phyloP scores from a whole-genome alignment of 768 basidiomycete species.

The Phaeotremella skinneri region DNA sequence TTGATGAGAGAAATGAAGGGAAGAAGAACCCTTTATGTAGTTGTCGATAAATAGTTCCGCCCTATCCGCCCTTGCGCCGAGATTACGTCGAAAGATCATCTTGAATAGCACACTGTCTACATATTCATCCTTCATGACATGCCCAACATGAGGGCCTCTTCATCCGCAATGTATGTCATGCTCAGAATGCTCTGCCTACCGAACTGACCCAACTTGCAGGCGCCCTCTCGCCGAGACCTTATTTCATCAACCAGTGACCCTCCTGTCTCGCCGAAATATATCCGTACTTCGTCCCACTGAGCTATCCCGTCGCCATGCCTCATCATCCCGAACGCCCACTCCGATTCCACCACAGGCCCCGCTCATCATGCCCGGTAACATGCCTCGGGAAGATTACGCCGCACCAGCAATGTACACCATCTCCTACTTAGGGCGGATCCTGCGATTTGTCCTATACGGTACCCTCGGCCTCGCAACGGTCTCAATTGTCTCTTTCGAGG shows the following conservation, averaged over 20 bases:
- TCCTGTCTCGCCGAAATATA: neutral
- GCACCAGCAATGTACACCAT: conserved; percentile 44
- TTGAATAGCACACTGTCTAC: too few species aligned
- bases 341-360: neutral
- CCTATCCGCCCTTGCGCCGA: too few species aligned
- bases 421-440: conserved; percentile 34
- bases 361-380: conserved; percentile 31
- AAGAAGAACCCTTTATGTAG: too few species aligned
- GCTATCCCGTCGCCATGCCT: conserved; percentile 4
- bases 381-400: conserved; percentile 46
- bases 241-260: neutral
- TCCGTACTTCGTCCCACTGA: neutral
- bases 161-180: neutral
- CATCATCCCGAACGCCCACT: neutral
- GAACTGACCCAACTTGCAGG: neutral
- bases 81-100: too few species aligned
- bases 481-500: conserved; percentile 17
- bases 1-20: too few species aligned
- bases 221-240: neutral
- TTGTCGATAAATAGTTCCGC: too few species aligned
- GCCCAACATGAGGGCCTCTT: neutral
- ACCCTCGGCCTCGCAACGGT: conserved; percentile 16
- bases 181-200: neutral
- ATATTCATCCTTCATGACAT: too few species aligned
- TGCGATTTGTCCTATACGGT: conserved; percentile 37